These are phyloP conservation scores for Eimeria tenella DNA, from an alignment of 169 alveolate genomes.

Conservation along the genomic window DNA sequence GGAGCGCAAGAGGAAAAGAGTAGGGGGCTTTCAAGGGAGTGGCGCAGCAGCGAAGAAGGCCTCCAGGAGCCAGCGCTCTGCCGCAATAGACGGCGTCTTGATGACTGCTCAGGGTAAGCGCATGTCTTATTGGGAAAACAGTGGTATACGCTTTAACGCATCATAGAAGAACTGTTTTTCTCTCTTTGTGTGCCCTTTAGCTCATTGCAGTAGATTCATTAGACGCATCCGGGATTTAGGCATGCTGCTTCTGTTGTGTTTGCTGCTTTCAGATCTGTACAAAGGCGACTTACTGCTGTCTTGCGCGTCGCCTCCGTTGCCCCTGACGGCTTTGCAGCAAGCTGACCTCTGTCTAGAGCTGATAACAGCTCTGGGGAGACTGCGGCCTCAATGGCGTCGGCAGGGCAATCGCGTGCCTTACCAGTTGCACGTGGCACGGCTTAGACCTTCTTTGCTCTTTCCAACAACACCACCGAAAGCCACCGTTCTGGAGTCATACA, in stretches of 20 bases:
- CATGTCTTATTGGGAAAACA: too few relatives aligned
- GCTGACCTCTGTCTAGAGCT: constrained; percentile 37
- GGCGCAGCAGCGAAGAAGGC: constrained; percentile 22
- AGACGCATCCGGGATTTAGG: not conserved
- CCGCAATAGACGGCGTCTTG: constrained; percentile 9
- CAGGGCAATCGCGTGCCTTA: constrained; percentile 21
- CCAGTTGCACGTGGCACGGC: constrained; percentile 39
- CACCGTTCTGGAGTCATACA: not conserved
- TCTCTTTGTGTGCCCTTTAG: not conserved
- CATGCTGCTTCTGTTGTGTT: not conserved
- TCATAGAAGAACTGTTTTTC: not conserved
- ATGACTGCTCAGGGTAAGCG: constrained; percentile 21
- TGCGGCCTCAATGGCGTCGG: constrained; percentile 68
- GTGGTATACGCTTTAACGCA: too few relatives aligned
- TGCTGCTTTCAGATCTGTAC: constrained; percentile 14
- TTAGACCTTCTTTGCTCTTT: constrained; percentile 20
- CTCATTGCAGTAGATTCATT: not conserved
- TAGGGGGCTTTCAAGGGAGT: not conserved
- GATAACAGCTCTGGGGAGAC: constrained; percentile 46
- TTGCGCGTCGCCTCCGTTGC: not conserved
- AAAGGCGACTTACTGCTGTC: constrained; percentile 5
- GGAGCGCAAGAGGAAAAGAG: constrained; percentile 33
- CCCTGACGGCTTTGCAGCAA: constrained; percentile 47
- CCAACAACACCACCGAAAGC: not conserved
- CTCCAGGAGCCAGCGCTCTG: not conserved